These are phyloP conservation scores for Dioscorea zingiberensis DNA, from an alignment of 106 monocot species.

Conservation along the genomic window DNA sequence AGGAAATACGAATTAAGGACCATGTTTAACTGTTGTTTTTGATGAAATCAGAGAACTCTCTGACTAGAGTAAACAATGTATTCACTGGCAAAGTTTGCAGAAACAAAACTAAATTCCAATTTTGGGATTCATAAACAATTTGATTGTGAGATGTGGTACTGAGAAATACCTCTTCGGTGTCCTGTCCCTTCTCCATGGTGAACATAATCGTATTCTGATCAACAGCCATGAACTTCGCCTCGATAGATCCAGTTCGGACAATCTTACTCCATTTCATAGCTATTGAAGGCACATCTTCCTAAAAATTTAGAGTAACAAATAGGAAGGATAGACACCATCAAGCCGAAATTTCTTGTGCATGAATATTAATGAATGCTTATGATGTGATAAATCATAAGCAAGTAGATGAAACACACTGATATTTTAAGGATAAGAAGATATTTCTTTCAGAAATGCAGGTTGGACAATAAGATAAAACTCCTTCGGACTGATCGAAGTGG, in stretches of 20 bases:
- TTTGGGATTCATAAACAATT: background rate
- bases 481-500: too few relatives aligned
- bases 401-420: too few relatives aligned
- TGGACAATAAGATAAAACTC: too few relatives aligned
- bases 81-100: background rate
- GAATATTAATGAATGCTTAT: too few relatives aligned
- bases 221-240: constrained; percentile 74
- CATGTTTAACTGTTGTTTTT: background rate
- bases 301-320: constrained; percentile 4
- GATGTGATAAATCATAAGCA: too few relatives aligned
- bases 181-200: constrained; percentile 75
- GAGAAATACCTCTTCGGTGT: constrained; percentile 62
- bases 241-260: constrained; percentile 73
- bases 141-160: too few relatives aligned
- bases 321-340: too few relatives aligned
- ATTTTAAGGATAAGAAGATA: too few relatives aligned
- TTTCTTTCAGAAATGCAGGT: too few relatives aligned
- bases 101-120: background rate
- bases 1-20: background rate
- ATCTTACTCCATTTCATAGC: constrained; percentile 86
- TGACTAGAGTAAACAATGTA: too few relatives aligned
- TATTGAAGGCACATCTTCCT: constrained; percentile 70
- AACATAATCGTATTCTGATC: constrained; percentile 87
- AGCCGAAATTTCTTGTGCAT: too few relatives aligned
- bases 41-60: too few relatives aligned